A percentile compares a stretch with the other conserved stretches of the same genome.
Evolutionary conservation across 2,329 filamentous ascomycete species (phyloP).

Genomic region (Aspergillus japonicus): DNA sequence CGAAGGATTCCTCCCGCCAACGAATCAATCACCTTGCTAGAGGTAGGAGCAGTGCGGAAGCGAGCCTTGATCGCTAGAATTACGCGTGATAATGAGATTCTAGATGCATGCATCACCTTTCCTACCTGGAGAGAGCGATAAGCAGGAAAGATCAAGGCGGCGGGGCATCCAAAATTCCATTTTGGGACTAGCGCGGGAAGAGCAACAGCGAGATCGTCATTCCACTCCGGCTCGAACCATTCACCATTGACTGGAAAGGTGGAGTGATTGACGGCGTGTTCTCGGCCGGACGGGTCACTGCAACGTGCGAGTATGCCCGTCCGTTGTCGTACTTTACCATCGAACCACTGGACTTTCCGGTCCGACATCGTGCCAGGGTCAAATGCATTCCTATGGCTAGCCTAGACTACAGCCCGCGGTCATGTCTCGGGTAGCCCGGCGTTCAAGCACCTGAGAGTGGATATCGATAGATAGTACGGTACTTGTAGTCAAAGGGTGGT

Average conservation of each 20-base stretch:
- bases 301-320: not conserved
- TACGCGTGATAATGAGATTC: not conserved
- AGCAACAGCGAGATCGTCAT: not conserved
- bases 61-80: not conserved
- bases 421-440: not conserved
- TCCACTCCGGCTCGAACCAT: not conserved
- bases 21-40: not conserved
- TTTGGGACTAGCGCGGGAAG: not conserved
- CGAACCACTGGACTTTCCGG: not conserved
- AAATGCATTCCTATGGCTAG: not conserved
- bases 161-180: constrained; percentile 5
- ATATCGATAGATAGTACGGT: not conserved
- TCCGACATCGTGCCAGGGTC: not conserved
- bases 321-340: not conserved
- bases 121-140: not conserved
- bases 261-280: not conserved
- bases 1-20: not conserved
- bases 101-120: not conserved
- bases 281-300: not conserved
- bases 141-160: not conserved
- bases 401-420: too few species aligned
- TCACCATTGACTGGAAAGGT: not conserved
- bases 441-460: not conserved
- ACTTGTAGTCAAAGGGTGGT: not conserved
- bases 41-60: not conserved